Evolutionary conservation across 2,329 filamentous ascomycete genomes (phyloP).

Genomic region (Aureobasidium leucospermi): DNA sequence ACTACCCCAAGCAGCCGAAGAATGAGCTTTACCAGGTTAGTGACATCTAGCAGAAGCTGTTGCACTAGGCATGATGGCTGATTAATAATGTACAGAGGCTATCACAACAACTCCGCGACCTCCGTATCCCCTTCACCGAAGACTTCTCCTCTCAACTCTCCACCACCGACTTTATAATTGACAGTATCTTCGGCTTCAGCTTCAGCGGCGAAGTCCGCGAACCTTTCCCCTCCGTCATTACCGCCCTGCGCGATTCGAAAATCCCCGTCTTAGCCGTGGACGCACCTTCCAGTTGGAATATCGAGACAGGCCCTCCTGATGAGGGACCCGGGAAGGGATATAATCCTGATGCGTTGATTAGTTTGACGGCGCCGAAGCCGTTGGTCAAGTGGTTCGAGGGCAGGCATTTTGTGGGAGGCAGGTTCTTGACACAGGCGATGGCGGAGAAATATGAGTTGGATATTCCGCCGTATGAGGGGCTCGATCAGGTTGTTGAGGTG

Average conservation of each 20-base stretch:
- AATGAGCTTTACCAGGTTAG: constrained; percentile 78
- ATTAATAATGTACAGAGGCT: constrained; percentile 52
- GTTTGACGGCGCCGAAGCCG: constrained; percentile 88
- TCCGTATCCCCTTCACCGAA: constrained; percentile 74
- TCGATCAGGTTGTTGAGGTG: constrained; percentile 86
- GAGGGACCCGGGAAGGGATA: constrained; percentile 73
- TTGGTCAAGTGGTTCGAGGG: constrained; percentile 76
- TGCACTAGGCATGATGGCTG: too few relatives aligned
- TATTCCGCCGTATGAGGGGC: constrained; percentile 71
- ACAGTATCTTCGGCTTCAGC: constrained; percentile 92
- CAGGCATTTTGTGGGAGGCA: constrained; percentile 86
- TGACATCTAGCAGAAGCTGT: too few relatives aligned
- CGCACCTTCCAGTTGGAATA: constrained; percentile 90
- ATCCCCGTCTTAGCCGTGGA: constrained; percentile 83
- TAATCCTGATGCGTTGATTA: constrained; percentile 72
- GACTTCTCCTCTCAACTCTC: constrained; percentile 65
- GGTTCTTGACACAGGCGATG: constrained; percentile 71
- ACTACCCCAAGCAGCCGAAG: constrained; percentile 87
- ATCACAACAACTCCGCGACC: constrained; percentile 73
- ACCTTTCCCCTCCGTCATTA: constrained; percentile 78
- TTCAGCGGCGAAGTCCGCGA: constrained; percentile 90
- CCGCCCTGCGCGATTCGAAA: constrained; percentile 62
- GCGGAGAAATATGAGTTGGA: constrained; percentile 82
- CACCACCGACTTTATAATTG: constrained; percentile 72
- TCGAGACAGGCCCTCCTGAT: constrained; percentile 73